These are phyloP conservation scores for Musa acuminata DNA, from an alignment of 176 grass and related monocot genomes.

Conservation along the genomic window DNA sequence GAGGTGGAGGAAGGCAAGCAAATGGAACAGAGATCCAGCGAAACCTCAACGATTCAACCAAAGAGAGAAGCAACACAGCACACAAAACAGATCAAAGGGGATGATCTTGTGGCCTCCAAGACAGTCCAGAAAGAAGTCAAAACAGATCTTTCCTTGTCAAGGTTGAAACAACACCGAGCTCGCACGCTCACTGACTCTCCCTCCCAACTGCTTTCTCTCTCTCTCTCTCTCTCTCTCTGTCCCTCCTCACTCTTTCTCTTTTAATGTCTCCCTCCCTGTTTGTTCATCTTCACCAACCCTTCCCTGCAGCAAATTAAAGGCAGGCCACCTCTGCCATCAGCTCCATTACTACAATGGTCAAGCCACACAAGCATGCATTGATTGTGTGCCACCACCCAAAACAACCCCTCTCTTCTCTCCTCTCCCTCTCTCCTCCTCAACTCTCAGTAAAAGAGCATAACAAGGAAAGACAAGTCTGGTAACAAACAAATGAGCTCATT, in stretches of 20 bases:
- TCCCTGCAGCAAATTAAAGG: slow-evolving; percentile 16
- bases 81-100: no score
- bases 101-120: no score
- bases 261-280: neutral
- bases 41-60: neutral
- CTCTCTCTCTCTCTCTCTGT: neutral
- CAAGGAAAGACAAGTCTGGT: neutral
- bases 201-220: neutral
- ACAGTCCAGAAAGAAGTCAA: no score
- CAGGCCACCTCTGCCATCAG: neutral
- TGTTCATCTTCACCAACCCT: slow-evolving; percentile 4
- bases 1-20: neutral
- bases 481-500: neutral
- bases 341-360: slow-evolving; percentile 1
- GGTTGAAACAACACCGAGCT: neutral
- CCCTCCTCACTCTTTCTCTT: neutral
- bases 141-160: neutral
- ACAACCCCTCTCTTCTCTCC: neutral
- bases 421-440: neutral
- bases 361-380: neutral
- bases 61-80: no score
- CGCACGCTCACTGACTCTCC: neutral
- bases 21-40: neutral
- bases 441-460: neutral
- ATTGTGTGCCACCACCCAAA: neutral